Evolutionary conservation across 352 stramenopile genomes (phyloP), one percentile per base, ranked within the genome.

Genomic region (Phytophthora agathidicida): DNA sequence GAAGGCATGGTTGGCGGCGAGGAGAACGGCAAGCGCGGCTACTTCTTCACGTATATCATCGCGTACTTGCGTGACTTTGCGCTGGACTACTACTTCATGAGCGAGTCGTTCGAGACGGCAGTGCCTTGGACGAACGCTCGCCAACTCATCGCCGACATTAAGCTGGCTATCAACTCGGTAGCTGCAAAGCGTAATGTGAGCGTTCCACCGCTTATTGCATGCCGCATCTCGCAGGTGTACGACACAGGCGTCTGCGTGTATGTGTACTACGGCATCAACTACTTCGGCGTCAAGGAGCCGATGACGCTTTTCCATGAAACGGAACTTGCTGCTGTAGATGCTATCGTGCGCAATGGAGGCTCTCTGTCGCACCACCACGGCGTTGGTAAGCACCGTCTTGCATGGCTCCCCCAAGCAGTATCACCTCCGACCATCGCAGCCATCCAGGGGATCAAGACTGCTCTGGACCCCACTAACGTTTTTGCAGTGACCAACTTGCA

Each of bases 231-330:
- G 1, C 96, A 99, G 70, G 79, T 98, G 10, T 99, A 99, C 65
- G 91, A 97, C 37, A 96, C 97, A 10, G 94, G 94, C 43, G 93
- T 87, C 36, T 97, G 89, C 36, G 78, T 99, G 22, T 99, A 99
- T 66, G 97, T 98, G 59, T 99, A 99, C 71, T 97, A 98, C 65
- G 96, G 91, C 45, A 96, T 99, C 60, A 97, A 97, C 60, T 92
- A 93, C 71, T 89, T 84, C 42, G 81, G 83, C 31, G 71, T 98
- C 17, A 42, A 68, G 16, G 78, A 97, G 49, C 80, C 91, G 14
- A 79, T 94, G 51, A 48, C 63, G 43, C 73, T 96, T 3, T 98
- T 98, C 71, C 67, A 73, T 19, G 74, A 84, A 22, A 94, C 97
- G 20, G 82, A 91, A 32, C 52, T 76, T 14, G 79, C 75, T 24